Base-by-base conservation (phyloP, 345 rosid genomes). In the Pugionium dolabratum region DNA sequence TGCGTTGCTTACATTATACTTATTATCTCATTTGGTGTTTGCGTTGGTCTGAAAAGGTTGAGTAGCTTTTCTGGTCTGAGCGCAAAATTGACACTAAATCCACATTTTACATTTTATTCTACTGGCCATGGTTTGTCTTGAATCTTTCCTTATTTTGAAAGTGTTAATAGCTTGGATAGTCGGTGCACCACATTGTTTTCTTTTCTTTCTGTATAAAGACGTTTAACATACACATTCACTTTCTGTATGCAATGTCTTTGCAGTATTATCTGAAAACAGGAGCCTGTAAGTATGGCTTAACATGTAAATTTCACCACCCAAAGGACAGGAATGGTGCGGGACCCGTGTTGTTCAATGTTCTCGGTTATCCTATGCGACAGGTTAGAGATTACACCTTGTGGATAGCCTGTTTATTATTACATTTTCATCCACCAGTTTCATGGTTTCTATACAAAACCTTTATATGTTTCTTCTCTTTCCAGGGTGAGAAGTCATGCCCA, bases 271-370 rank as follows among this genome's bases (percentile, higher is more conserved):
- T 89, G 45, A 89, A 83, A 84, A 89, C 96, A 48, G 96, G 96
- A 50, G 86, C 91, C 28, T 89, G 96, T 82, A 86, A 86, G 74
- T 89, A 85, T 64, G 96, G 96, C 50, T 48, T 86, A 37, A 83
- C 93, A 9, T 89, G 96, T 79, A 89, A 89, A 80, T 89, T 81
- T 74, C 90, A 89, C 69, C 96, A 89, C 71, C 93, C 96, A 60
- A 89, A 84, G 72, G 93, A 88, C 72, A 82, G 91, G 77, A 86
- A 88, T 66, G 95, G 95, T 64, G 95, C 91, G 55, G 95, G 86
- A 70, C 91, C 88, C 2, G 83, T 85, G 64, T 76, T 75, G 59
- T 89, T 85, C 57, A 89, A 89, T 69, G 47, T 56, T 74, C 67
- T 86, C 3, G 96, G 96, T 64, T 81, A 80, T 54, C 96, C 93